A percentile compares a stretch with the other conserved stretches of the same genome.
Evolutionary conservation across 495 filamentous ascomycete genomes (phyloP).

Genomic region (Tuber indicum): DNA sequence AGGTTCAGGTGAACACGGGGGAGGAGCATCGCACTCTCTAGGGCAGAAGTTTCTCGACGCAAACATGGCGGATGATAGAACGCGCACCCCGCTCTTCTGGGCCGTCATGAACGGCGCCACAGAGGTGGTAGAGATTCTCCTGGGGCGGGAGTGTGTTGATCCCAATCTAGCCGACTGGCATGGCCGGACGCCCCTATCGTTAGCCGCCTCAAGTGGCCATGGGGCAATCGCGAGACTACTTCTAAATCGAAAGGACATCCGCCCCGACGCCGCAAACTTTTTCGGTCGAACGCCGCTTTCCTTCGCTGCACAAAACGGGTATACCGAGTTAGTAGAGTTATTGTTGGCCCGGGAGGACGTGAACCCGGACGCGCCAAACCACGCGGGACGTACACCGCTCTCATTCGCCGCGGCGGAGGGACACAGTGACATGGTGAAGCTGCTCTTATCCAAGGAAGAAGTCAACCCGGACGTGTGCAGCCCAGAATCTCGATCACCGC

Average conservation of each 20-base stretch:
- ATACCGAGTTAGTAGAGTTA: neutral
- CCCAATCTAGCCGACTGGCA: neutral
- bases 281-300: neutral
- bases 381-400: neutral
- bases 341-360: neutral
- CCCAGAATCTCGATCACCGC: neutral
- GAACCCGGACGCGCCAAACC: neutral
- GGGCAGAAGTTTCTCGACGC: neutral
- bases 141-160: neutral
- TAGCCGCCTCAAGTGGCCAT: neutral
- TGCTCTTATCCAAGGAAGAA: neutral
- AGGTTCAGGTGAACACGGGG: neutral
- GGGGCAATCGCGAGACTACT: neutral
- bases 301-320: neutral
- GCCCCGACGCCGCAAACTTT: neutral
- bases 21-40: neutral
- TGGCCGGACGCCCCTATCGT: neutral
- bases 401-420: neutral
- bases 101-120: neutral
- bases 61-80: neutral
- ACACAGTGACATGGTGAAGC: neutral
- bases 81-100: neutral
- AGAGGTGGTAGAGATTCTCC: neutral
- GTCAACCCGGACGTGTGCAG: neutral
- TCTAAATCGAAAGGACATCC: neutral